phyloP scores from a whole-genome alignment of 2,329 filamentous ascomycete genomes.

The Pseudocercospora crystallina region DNA sequence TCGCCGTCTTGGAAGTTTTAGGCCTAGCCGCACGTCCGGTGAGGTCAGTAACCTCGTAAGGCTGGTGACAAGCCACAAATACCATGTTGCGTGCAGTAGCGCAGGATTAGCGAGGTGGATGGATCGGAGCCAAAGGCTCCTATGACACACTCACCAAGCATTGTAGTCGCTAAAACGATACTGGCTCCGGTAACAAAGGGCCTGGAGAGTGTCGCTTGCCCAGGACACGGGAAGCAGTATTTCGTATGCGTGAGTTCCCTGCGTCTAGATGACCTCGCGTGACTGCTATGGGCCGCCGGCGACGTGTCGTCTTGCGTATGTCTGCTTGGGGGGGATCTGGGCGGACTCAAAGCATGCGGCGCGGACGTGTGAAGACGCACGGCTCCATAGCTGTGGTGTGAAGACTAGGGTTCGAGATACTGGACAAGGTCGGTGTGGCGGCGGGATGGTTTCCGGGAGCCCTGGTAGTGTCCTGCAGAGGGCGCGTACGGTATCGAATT shows the following conservation, averaged over 20 bases:
- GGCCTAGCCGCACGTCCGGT: neutral
- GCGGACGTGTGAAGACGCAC: too few species aligned
- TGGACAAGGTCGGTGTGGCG: too few species aligned
- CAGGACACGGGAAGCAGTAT: neutral
- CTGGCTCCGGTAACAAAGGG: neutral
- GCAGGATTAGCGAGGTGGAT: neutral
- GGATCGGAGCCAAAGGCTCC: neutral
- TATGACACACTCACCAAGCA: slow-evolving; percentile 4
- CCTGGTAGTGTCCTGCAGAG: too few species aligned
- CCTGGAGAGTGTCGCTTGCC: neutral
- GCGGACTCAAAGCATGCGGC: too few species aligned
- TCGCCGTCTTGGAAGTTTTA: slow-evolving; percentile 3
- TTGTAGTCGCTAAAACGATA: too few species aligned
- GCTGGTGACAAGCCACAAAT: slow-evolving; percentile 6
- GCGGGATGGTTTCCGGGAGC: too few species aligned
- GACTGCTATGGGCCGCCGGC: neutral
- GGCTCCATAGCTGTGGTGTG: too few species aligned
- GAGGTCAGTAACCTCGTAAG: slow-evolving; percentile 5
- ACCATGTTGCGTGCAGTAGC: slow-evolving; percentile 10
- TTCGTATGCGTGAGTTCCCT: too few species aligned
- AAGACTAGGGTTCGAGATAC: too few species aligned
- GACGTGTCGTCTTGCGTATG: neutral
- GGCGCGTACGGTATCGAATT: too few species aligned
- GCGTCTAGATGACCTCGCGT: too few species aligned
- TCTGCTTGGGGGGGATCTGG: too few species aligned